Base-by-base conservation (phyloP, 1,284 basidiomycete species). In the Quambalaria eucalypti region DNA sequence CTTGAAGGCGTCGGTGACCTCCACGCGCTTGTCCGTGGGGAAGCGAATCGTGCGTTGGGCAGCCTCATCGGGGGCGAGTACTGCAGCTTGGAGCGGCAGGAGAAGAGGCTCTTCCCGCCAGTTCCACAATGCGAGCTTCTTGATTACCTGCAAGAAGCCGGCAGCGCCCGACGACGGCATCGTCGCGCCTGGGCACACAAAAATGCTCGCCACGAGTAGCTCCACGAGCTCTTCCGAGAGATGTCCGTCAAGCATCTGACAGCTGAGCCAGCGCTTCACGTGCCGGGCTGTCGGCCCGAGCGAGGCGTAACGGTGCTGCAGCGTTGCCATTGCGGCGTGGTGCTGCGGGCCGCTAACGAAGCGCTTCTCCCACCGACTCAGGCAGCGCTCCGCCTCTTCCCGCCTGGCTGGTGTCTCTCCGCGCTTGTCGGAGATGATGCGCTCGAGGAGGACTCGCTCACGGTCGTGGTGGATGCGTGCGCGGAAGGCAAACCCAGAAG, bases 191-290 rank as follows among this genome's bases (percentile, higher is more conserved):
- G 65, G 61, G 48, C 76, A 77, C 42, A 82, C 69, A 64, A 81
- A 84, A 2, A 81, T 77, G 21, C 75, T 73, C 0, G 88, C 88
- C 66, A 86, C 87, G 28, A 98, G 74, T 10, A 98, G 78, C 76
- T 99, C 95, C 46, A 90, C 80, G 0, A 84, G 83, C 74, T 96
- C 90, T 54, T 84, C 82, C 4, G 82, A 80, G 63, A 89, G 85
- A 1, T 81, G 78, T 23, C 25, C 21, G 12, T 66, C 56, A 23
- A 97, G 81, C 86, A 93, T 88, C 76, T 98, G 95, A 1, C 86
- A 80, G 0, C 86, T 83, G 48, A 97, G 78, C 95, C 95, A 99
- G 50, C 95, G 83, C 78, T 97, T 93, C 39, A 88, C 82, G 23
- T 98, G 80, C 28, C 95, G 81, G 21, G 88, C 86, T 0, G 91